Evolutionary conservation across 225 moss, liverwort and hornwort species (phyloP), one percentile per base, ranked within the genome.

Genomic region (Rhytidiadelphus loreus): DNA sequence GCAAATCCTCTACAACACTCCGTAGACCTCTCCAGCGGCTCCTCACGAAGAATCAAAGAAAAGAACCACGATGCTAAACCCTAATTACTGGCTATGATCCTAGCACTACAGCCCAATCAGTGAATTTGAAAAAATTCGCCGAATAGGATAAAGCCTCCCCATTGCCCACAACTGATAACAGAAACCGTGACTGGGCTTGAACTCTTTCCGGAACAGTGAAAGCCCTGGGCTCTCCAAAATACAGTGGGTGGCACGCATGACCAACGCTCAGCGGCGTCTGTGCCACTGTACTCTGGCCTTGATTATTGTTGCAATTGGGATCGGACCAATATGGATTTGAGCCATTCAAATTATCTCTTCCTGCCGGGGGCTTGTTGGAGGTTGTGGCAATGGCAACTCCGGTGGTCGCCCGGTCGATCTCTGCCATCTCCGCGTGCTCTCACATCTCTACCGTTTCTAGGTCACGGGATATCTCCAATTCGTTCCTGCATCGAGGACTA

Each of bases 381-480:
- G 35, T 46, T 70, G 59, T 59, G 32, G 84, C 72, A 50, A 92
- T 93, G 93, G 91, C 91, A 86, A 77, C 83, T 86, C 81, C 91
- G 37, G 88, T 82, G 87, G 85, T 80, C 46, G 61, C 79, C 52
- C 90, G 89, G 87, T 93, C 91, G 50, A 82, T 93, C 83, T 93
- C 88, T 65, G 73, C 89, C 84, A 86, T 92, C 73, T 90, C 91
- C 53, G 87, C 39, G 32, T 87, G 87, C 80, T 89, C 53, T 26
- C 86, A 86, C 52, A 26, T 79, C 16, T 78, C 88, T 55, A 75
- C 79, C 48, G 82, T 74, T 60, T 86, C 88, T 37, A 83, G 87
- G 86, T 72, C 87, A 24, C 81, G 86, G 84, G 58, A 63, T 72
- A 57, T 71, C 14, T 80, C 75, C 33, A 69, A 32, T 73, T 69